Evolutionary conservation across 345 rosid genomes (phyloP), one percentile per base, ranked within the genome.

Genomic region (Schrenkiella parvula): DNA sequence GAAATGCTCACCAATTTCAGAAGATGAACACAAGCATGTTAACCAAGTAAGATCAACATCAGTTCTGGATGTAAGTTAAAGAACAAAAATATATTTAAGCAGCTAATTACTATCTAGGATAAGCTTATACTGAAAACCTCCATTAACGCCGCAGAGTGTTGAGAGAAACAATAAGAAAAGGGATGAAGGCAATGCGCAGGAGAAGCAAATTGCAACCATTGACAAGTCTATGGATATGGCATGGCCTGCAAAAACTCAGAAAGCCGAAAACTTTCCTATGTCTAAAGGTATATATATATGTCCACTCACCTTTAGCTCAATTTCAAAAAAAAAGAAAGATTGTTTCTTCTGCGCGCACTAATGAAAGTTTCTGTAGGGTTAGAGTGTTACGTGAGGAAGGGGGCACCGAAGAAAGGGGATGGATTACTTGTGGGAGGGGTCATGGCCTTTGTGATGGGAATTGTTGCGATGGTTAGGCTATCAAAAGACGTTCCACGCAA

Each of bases 401-500:
- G 80, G 65, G 62, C 69, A 52, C 74, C 58, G 0, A 61, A 54
- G 66, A 77, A 78, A 72, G 52, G 60, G 15, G 77, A 78, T 34
- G 80, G 80, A 19, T 21, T 71, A 18, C 34, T 87, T 32, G 62
- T 87, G 26, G 80, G 82, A 44, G 87, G 93, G 22, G 51, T 93
- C 18, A 61, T 93, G 88, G 81, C 92, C 19, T 64, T 89, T 19
- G 68, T 88, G 46, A 86, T 83, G 85, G 97, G 93, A 9, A 80
- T 90, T 3, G 83, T 84, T 39, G 78, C 93, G 64, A 73, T 86
- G 87, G 79, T 89, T 66, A 85, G 89, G 13, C 35, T 86, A 70
- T 77, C 96, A 8, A 79, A 84, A n/a, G 85, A 78, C 82, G 71
- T 88, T 80, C 95, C 95, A 10, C 76, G 83, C 42, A 91, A 80